Base-by-base conservation (phyloP, 2,329 filamentous ascomycete genomes). In the Colletotrichum sp. region DNA sequence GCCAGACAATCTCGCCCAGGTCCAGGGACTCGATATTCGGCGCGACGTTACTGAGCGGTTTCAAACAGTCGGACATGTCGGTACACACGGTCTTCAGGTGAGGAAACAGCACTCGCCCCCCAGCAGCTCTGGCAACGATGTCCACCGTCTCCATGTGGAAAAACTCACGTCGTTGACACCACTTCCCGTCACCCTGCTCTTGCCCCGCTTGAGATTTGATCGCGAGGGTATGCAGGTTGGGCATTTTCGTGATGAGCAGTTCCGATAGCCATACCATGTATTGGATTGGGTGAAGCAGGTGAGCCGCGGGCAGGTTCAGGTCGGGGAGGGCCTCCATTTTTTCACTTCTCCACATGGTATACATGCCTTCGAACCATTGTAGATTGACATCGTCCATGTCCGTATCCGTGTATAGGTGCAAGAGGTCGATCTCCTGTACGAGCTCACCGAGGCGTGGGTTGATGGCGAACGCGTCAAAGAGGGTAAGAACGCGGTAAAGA, bases 1-100 rank as follows among this genome's bases (percentile, higher is more conserved):
- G 11, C n/a, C 44, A 59, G 8, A 4, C 0, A 5, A 8, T 0
- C 2, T 4, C 55, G 27, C 1, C 3, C 15, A 59, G 0, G 1
- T 59, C 5, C 2, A 59, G 55, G 15, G 19, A 59, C 25, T 59
- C 27, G 25, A 59, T 30, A 59, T 59, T 59, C 0, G 55, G 55
- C 5, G 55, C 22, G 16, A 5, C 44, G 1, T 52, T 1, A 52
- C 44, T 52, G 44, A 52, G 44, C 12, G 2, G 11, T 8, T 52
- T 22, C 55, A 27, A 59, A 30, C 6, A 27, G 1, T 2, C 15
- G 16, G 0, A 0, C 27, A 11, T 59, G 55, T 59, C 15, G 5
- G 1, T 12, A 30, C 8, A 30, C 0, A 59, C 55, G 9, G 0
- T 27, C 13, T 59, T 27, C 3, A 59, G 27, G 27, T 59, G 55